Evolutionary conservation across 495 filamentous ascomycete genomes (phyloP), one percentile per base, ranked within the genome.

Genomic region (Halenospora varia): DNA sequence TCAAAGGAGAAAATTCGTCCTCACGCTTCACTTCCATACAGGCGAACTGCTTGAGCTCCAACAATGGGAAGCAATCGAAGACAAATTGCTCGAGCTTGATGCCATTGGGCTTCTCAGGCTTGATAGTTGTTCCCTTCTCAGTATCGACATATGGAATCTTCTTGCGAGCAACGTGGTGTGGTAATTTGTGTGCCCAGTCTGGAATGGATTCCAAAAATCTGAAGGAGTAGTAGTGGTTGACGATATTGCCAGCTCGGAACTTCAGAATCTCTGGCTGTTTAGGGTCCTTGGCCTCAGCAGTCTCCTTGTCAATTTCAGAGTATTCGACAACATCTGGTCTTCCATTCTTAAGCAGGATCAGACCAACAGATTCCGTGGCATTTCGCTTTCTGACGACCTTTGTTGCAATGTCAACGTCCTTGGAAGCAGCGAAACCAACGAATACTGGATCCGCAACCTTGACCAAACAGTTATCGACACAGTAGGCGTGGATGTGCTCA

Each of bases 71-170:
- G 64, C 94, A 90, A 71, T 99, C 94, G 73, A 99, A 99, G 51
- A 99, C 92, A 62, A 97, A 99, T 72, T 97, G 95, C 78, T 99
- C 94, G 49, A 99, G 81, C 77, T 99, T 99, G 79, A 99, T 90
- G 50, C 94, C 94, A 68, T 99, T 99, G 23, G 94, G 89, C 75
- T 91, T 94, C 65, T 86, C 81, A 0, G 94, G 93, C 78, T 96
- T 96, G 69, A 95, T 77, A 2, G 78, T 78, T 66, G 88, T 85
- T 57, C 90, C 94, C 18, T 76, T 87, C 66, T 87, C 80, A 2
- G 82, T 75, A 66, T 97, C 80, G 55, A 90, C 80, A 71, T 85
- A 88, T 9, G 92, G 90, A 59, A 99, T 99, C 88, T 99, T 99
- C 88, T 99, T 99, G 66, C 84, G 82, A 29, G 94, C 94, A 48